Base-by-base conservation (phyloP, 2,329 filamentous ascomycete genomes). In the Fusarium sp. region DNA sequence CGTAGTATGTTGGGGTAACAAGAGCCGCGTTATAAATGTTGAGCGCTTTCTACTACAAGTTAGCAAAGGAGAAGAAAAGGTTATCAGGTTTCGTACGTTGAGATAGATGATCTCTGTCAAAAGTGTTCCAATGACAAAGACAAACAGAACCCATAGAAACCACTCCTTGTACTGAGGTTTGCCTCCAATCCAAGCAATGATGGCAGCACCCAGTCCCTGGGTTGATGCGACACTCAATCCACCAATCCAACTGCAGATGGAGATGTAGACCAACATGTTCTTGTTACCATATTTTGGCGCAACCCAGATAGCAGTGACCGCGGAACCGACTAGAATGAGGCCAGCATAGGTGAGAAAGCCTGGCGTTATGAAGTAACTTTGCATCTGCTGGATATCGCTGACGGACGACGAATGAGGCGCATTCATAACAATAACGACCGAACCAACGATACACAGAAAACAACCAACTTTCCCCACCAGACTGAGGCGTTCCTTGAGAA, bases 1-100 rank as follows among this genome's bases (percentile, higher is more conserved):
- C 96, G 80, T 99, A 99, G 83, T 99, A 99, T 4, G 96, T 99
- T 1, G 96, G 96, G 0, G 96, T 99, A 64, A 99, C 96, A 71
- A 99, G 88, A 10, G 96, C 95, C 40, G 96, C 96, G 77, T 99
- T 98, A 86, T 95, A 98, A 52, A 99, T 82, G 77, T 99, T 98
- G 60, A 98, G 87, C 8, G 96, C 96, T 98, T 99, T 99, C 95
- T 98, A 81, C 63, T 44, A 51, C 6, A 44, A 42, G 71, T 85
- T 62, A 86, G 80, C 63, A 70, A 62, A n/a, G 42, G 49, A 59
- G 24, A 67, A 18, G 47, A 20, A 34, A 46, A 51, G 30, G 43
- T 29, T 22, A 5, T 38, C 11, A 9, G 8, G 40, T 29, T n/a
- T 29, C 94, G 87, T 84, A 97, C 95, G 79, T 99, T 99, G 44